These are phyloP conservation scores for Limnanthes douglasii DNA, from an alignment of 345 rosid genomes.

Conservation along the genomic window DNA sequence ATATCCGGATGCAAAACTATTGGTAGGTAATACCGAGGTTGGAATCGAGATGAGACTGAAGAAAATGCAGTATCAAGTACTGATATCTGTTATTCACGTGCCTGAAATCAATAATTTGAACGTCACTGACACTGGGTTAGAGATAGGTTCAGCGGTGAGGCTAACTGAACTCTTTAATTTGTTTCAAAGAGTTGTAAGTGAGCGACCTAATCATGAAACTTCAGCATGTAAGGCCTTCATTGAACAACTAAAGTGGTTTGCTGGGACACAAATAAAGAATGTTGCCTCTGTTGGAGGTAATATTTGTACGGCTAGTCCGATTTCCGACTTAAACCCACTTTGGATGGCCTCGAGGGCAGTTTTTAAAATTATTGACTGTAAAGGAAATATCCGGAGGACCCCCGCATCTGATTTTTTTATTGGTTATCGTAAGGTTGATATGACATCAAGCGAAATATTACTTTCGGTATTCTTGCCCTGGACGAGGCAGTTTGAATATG, in stretches of 20 bases:
- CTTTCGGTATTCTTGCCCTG: slow-evolving; percentile 79
- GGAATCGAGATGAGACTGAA: slow-evolving; percentile 92
- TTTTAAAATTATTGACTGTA: slow-evolving; percentile 40
- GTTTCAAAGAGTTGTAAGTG: slow-evolving; percentile 35
- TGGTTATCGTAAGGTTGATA: slow-evolving; percentile 79
- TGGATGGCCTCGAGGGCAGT: slow-evolving; percentile 91
- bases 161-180: slow-evolving; percentile 50
- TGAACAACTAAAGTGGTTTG: slow-evolving; percentile 94
- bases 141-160: slow-evolving; percentile 78
- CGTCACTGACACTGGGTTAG: slow-evolving; percentile 62
- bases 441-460: slow-evolving; percentile 46
- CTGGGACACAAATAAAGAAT: slow-evolving; percentile 85
- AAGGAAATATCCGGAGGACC: slow-evolving; percentile 36
- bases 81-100: slow-evolving; percentile 53
- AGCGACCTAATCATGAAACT: slow-evolving; percentile 47
- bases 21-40: slow-evolving; percentile 82
- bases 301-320: slow-evolving; percentile 93
- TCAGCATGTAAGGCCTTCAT: slow-evolving; percentile 70
- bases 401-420: slow-evolving; percentile 67
- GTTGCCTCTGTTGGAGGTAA: slow-evolving; percentile 94
- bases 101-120: slow-evolving; percentile 57
- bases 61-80: slow-evolving; percentile 54
- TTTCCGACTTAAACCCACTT: slow-evolving; percentile 93
- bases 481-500: slow-evolving; percentile 71
- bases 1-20: slow-evolving; percentile 56